A percentile compares a stretch with the other conserved stretches of the same genome.
phyloP scores from a whole-genome alignment of 306 rosid species.

The Malus asiatica region DNA sequence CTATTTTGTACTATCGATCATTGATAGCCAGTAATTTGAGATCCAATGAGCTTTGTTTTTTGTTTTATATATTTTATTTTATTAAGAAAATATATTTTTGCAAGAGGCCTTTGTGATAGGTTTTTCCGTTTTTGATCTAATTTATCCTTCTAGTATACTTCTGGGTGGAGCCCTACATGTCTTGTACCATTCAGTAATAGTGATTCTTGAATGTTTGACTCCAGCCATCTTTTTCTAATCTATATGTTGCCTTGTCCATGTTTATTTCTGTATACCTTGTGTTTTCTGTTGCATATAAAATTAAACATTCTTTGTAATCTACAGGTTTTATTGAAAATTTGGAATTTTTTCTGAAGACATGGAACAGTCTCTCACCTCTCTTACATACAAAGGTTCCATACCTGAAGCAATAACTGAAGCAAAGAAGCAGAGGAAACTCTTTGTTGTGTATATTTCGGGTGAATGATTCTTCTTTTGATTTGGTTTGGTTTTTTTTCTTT shows the following conservation, averaged over 20 bases:
- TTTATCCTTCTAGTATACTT: neutral
- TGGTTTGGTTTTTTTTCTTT: neutral
- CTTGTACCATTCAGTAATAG: neutral
- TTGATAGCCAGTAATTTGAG: neutral
- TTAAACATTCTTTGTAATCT: neutral
- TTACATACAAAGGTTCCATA: constrained; percentile 45
- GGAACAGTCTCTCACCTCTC: constrained; percentile 37
- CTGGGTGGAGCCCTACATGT: neutral
- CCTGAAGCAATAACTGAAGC: constrained; percentile 47
- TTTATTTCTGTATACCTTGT: neutral
- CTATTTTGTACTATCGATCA: neutral
- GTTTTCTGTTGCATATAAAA: neutral
- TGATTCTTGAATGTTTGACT: neutral
- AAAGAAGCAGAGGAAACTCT: constrained; percentile 49
- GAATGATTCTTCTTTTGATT: neutral
- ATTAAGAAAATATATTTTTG: too few relatives aligned
- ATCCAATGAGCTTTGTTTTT: neutral
- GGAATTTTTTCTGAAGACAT: constrained; percentile 17
- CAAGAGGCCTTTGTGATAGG: neutral
- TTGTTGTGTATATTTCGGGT: constrained; percentile 56
- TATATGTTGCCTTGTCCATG: neutral
- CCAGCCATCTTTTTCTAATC: neutral
- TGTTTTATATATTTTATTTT: too few relatives aligned
- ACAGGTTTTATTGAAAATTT: neutral
- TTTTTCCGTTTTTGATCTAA: too few relatives aligned